Evolutionary conservation across 78 protist genomes (phyloP), one percentile per base, ranked within the genome.

Genomic region (Mastigamoeba balamuthi): DNA sequence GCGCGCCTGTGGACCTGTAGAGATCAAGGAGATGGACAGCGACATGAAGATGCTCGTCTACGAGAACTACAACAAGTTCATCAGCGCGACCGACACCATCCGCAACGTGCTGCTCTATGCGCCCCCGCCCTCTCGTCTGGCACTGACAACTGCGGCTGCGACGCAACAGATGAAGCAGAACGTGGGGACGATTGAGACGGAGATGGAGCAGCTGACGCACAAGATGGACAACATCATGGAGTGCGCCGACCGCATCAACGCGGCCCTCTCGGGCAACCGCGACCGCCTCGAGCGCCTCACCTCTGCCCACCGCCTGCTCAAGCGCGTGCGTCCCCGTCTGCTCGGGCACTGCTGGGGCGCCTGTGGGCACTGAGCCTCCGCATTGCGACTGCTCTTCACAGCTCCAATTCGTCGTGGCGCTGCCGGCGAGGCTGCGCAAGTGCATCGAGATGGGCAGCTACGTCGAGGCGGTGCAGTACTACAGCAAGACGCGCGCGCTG

Each of bases 1-100:
- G n/a, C n/a, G n/a, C n/a, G n/a, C n/a, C n/a, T n/a, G n/a, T n/a
- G n/a, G n/a, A n/a, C n/a, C n/a, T 48, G 17, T 48, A 48, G 58
- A 48, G 17, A 48, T 48, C 33, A 48, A 48, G 58, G 58, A 48
- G 17, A 17, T 95, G n/a, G 96, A 95, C 42, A 67, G 74, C 64
- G 92, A 90, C 65, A 78, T 95, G 91, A 93, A 95, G 67, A 92
- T 81, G 28, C 75, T 95, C 7, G 98, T 95, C 33, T 92, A 92
- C 69, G 95, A 95, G 17, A 95, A 95, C 80, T 95, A 95, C 87
- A 95, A 90, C 72, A 90, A 91, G 77, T 95, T 95, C 68, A 90
- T 95, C 77, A 84, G 82, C 36, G 98, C 96, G 2, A 92, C 95
- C 0, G 98, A 95, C 72, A 92, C 91, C 39, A 95, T 95, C 37